These are phyloP conservation scores for Botrytis elliptica DNA, from an alignment of 2,329 filamentous ascomycete genomes.

Conservation along the genomic window DNA sequence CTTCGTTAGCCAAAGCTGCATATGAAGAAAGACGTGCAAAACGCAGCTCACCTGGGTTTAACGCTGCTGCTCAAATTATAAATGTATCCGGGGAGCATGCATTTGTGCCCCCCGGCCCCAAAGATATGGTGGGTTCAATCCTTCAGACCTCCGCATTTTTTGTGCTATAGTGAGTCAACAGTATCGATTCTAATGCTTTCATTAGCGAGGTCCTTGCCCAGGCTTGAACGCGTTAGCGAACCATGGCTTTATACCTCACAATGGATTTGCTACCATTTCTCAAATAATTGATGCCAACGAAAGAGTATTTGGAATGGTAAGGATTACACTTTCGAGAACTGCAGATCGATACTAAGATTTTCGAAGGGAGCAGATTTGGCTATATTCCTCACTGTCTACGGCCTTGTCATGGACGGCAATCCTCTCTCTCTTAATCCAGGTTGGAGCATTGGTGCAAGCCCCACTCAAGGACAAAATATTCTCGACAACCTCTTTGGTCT, in stretches of 20 bases:
- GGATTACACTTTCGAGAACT: neutral
- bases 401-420: conserved; percentile 7
- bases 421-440: conserved; percentile 7
- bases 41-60: conserved; percentile 21
- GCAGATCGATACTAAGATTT: conserved; percentile 27
- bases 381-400: conserved; percentile 1
- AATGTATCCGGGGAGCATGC: conserved; percentile 15
- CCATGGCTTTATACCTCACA: conserved; percentile 42
- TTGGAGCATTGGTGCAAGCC: neutral
- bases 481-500: conserved; percentile 31
- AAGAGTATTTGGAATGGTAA: conserved; percentile 46
- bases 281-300: neutral
- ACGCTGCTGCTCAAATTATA: conserved; percentile 23
- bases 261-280: conserved; percentile 35
- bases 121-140: conserved; percentile 1
- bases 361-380: conserved; percentile 14
- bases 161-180: neutral
- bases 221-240: conserved; percentile 45
- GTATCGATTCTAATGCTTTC: neutral
- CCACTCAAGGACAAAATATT: neutral
- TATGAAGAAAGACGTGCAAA: conserved; percentile 16
- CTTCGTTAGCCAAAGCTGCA: conserved; percentile 14
- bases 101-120: conserved; percentile 7
- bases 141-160: neutral
- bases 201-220: conserved; percentile 36